Evolutionary conservation across 108 stramenopile species (phyloP).

Genomic region (Nannochloropsis gaditana): DNA sequence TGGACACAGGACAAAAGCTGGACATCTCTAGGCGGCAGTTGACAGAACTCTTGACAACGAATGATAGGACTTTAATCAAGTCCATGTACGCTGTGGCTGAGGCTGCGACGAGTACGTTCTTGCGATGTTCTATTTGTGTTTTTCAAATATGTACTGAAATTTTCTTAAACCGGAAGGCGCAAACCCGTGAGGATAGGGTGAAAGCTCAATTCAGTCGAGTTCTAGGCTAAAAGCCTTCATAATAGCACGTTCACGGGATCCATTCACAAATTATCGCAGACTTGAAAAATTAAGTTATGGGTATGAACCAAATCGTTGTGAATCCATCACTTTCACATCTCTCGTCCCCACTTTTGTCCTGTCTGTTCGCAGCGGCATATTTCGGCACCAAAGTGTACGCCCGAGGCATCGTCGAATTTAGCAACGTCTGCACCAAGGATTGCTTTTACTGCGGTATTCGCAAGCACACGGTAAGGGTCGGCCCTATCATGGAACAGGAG

Average conservation of each 20-base stretch:
- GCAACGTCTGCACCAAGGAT: constrained; percentile 6
- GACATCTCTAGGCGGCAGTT: constrained; percentile 10
- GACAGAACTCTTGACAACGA: neutral
- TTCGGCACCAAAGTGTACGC: neutral
- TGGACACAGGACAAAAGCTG: neutral
- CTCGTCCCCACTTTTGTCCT: neutral
- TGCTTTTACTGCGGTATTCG: constrained; percentile 12
- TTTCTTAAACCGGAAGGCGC: too few relatives aligned
- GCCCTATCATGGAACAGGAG: neutral
- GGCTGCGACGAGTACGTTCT: constrained; percentile 10
- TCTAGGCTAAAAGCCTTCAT: too few relatives aligned
- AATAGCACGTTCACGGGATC: too few relatives aligned
- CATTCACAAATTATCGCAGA: neutral
- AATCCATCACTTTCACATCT: neutral
- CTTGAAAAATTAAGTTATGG: neutral
- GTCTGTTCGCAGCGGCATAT: neutral
- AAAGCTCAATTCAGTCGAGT: too few relatives aligned
- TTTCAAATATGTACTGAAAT: too few relatives aligned
- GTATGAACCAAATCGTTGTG: neutral
- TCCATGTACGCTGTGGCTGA: neutral
- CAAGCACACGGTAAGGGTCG: constrained; percentile 10
- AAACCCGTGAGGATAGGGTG: too few relatives aligned
- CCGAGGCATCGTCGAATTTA: neutral
- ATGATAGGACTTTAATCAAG: neutral
- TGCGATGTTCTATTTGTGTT: neutral